Evolutionary conservation across 2,329 filamentous ascomycete species (phyloP), one percentile per base, ranked within the genome.

Genomic region (Pyrenophora teres): DNA sequence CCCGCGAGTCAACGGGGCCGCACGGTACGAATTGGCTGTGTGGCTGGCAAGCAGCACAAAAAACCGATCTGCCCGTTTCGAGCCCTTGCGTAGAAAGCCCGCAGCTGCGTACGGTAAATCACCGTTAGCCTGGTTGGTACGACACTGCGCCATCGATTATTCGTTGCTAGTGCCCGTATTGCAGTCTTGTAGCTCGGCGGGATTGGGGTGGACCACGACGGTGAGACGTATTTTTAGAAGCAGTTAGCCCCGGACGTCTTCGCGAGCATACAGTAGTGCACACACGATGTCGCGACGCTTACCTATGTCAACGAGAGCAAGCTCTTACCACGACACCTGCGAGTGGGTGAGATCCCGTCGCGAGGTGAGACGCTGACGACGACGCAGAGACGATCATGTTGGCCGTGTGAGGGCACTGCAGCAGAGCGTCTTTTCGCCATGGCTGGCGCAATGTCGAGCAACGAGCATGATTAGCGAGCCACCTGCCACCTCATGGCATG

Each of bases 81-180:
- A 46, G 56, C 60, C 56, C 56, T 60, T 59, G 63, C 59, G 56
- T 49, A 30, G 49, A 46, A 32, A 40, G 41, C 47, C 48, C 27
- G 48, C 40, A 45, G 37, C 46, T 43, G 57, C 57, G 48, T 15
- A 15, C 15, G 15, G 15, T 56, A 59, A 50, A 48, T 54, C 54
- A 43, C 46, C 56, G 41, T 60, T 66, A 63, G 60, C 52, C 36
- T 35, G 44, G 54, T 46, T 60, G 50, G 55, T 63, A 66, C 64
- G 40, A 55, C 55, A 56, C 56, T 57, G 52, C 56, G 57, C 57
- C 57, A 45, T 56, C 52, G 50, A 54, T 64, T 56, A 68, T 62
- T 64, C 59, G 63, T 55, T 50, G 51, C 49, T 38, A 33, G 33
- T 40, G 19, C 46, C 54, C 54, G 54, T 60, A 55, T 52, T 55